phyloP scores from a whole-genome alignment of 306 rosid genomes.

The Ceratonia siliqua region DNA sequence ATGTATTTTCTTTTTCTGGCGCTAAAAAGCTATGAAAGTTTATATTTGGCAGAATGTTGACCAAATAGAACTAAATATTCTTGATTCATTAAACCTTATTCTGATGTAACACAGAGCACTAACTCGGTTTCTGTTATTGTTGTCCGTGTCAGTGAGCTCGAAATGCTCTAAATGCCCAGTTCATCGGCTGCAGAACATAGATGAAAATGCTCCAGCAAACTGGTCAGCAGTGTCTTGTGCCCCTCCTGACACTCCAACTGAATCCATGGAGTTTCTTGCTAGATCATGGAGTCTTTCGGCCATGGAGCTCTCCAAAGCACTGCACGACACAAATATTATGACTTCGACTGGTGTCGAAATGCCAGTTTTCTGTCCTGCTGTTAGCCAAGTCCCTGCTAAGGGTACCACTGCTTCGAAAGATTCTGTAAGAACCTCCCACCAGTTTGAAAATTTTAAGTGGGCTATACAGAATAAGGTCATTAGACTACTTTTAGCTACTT shows the following conservation, averaged over 20 bases:
- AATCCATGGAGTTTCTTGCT: slow-evolving; percentile 94
- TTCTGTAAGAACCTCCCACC: slow-evolving; percentile 52
- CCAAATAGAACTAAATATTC: background rate
- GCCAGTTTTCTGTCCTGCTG: slow-evolving; percentile 39
- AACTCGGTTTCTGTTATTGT: slow-evolving; percentile 13
- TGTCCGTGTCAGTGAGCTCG: slow-evolving; percentile 62
- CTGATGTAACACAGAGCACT: slow-evolving; percentile 20
- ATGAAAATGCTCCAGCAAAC: slow-evolving; percentile 62
- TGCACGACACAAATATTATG: slow-evolving; percentile 48
- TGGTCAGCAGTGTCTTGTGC: slow-evolving; percentile 49
- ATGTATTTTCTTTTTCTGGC: background rate
- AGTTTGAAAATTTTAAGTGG: slow-evolving; percentile 22
- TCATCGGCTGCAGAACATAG: slow-evolving; percentile 68
- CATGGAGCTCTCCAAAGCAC: slow-evolving; percentile 80
- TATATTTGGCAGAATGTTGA: background rate
- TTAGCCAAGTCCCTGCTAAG: slow-evolving; percentile 34
- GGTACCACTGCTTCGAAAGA: slow-evolving; percentile 51
- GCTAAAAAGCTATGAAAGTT: background rate
- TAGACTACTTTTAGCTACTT: slow-evolving; percentile 22
- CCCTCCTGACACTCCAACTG: slow-evolving; percentile 88
- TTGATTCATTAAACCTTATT: slow-evolving; percentile 10
- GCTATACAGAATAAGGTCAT: background rate
- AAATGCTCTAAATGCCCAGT: slow-evolving; percentile 55
- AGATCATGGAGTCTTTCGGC: slow-evolving; percentile 98
- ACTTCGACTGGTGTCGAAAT: slow-evolving; percentile 45